Percentiles rank a stretch among this genome's conserved stretches.
phyloP scores from a whole-genome alignment of 257 asterid species.

The Plantago elongata region DNA sequence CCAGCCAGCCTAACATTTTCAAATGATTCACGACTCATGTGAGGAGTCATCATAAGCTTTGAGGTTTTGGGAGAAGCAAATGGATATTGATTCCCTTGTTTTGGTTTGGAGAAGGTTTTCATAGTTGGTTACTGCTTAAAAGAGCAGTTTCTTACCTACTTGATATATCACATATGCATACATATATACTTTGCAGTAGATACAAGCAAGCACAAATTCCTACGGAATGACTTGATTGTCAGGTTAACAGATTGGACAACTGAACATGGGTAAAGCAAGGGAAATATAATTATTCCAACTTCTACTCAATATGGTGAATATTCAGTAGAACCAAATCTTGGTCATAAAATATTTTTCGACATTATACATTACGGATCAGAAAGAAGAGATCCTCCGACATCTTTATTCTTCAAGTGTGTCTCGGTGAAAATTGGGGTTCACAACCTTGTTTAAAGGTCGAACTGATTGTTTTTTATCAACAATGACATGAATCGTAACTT shows the following conservation, averaged over 20 bases:
- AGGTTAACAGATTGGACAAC: neutral
- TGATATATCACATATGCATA: slow-evolving; percentile 14
- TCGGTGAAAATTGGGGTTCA: slow-evolving; percentile 18
- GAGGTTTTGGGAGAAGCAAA: slow-evolving; percentile 9
- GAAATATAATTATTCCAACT: neutral
- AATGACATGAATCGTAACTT: slow-evolving; percentile 11
- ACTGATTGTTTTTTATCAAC: neutral
- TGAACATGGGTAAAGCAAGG: neutral
- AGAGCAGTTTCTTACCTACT: slow-evolving; percentile 3
- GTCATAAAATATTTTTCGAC: slow-evolving; percentile 16
- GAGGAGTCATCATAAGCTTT: slow-evolving; percentile 16
- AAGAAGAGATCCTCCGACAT: slow-evolving; percentile 20
- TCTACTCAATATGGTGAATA: slow-evolving; percentile 9
- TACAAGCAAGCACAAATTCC: slow-evolving; percentile 57
- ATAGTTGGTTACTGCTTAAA: slow-evolving; percentile 21
- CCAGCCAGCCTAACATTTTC: slow-evolving; percentile 39
- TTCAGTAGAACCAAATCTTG: slow-evolving; percentile 21
- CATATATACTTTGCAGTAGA: slow-evolving; percentile 20
- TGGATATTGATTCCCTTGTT: slow-evolving; percentile 17
- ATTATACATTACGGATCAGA: slow-evolving; percentile 20
- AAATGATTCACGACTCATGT: slow-evolving; percentile 21
- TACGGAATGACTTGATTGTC: slow-evolving; percentile 55
- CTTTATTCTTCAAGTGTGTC: slow-evolving; percentile 32
- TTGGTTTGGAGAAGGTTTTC: slow-evolving; percentile 32
- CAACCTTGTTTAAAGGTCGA: slow-evolving; percentile 22